Base-by-base conservation (phyloP, 768 basidiomycete genomes). In the Tremella yokohamensis region DNA sequence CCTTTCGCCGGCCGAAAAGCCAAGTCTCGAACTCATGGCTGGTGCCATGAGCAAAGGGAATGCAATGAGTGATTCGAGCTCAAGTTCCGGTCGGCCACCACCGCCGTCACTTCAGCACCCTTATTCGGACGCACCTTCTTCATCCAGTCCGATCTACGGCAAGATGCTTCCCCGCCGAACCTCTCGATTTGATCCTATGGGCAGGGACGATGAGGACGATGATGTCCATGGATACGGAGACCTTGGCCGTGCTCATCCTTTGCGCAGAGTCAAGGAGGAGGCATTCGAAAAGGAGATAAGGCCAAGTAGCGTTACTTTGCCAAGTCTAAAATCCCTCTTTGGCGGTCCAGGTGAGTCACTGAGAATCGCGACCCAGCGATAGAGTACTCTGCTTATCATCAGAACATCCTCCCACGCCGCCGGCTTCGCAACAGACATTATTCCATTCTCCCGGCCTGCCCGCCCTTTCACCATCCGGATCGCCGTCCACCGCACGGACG, bases 291-390 rank as follows among this genome's bases (percentile, higher is more conserved):
- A 50, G 40, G 26, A 49, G 24, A 40, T 9, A 12, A 45, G 39
- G n/a, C 19, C 38, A 22, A 54, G 54, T 18, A 44, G 48, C 2
- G 44, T 70, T 22, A 74, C 65, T 40, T 47, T 76, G 26, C 75
- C 75, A 3, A 66, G 73, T 8, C 64, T 76, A 42, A 71, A 72
- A 53, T 53, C 66, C 15, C 47, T 76, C 6, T 73, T 76, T 42
- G 70, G 69, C 16, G 48, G 60, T 34, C 54, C 52, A 40, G 60
- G 65, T 69, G 56, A 63, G 66, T 68, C 20, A 20, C 7, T 9
- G n/a, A n/a, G n/a, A n/a, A n/a, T n/a, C n/a, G n/a, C n/a, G n/a
- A n/a, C n/a, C n/a, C n/a, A 29, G 50, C 19, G 11, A n/a, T n/a
- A n/a, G n/a, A n/a, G n/a, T n/a, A n/a, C n/a, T n/a, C n/a, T 34